Conservation (phyloP, 2,329 filamentous ascomycete genomes). For the Phaeosphaeriaceae sp. region DNA sequence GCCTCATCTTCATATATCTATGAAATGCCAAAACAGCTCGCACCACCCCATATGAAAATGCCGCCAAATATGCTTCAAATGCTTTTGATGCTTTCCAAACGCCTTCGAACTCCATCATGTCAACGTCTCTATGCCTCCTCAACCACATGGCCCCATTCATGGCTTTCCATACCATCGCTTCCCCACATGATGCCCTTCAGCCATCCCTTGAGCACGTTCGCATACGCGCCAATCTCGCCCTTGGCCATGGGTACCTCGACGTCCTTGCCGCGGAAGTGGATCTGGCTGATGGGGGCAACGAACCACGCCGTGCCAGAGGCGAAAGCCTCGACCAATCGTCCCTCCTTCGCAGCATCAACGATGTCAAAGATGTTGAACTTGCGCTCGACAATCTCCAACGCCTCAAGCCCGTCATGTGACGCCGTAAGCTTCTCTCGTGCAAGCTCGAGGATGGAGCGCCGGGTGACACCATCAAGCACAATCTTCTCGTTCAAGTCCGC, state of each 20-base stretch:
- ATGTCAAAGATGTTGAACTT: conserved; percentile 84
- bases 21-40: not conserved
- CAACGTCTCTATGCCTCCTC: conserved; percentile 39
- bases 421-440: conserved; percentile 66
- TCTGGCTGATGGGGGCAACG: conserved; percentile 54
- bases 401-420: conserved; percentile 42
- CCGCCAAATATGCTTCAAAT: not conserved
- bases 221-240: conserved; percentile 53
- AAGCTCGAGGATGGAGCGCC: conserved; percentile 78
- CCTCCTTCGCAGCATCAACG: conserved; percentile 73
- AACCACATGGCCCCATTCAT: conserved; percentile 57
- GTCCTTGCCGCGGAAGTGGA: conserved; percentile 55
- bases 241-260: conserved; percentile 51
- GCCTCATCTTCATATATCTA: not conserved
- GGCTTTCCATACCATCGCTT: conserved; percentile 48
- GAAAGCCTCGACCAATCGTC: conserved; percentile 82
- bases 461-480: conserved; percentile 88
- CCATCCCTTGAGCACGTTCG: conserved; percentile 54
- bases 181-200: conserved; percentile 60
- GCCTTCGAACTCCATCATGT: not conserved
- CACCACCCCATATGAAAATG: not conserved
- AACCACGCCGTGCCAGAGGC: conserved; percentile 80
- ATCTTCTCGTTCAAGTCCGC: conserved; percentile 82
- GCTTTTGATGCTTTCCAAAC: not conserved
- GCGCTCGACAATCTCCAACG: conserved; percentile 76